A percentile compares a stretch with the other conserved stretches of the same genome.
These are phyloP conservation scores for Narthecium ossifragum DNA, from an alignment of 106 monocot species.

Conservation along the genomic window DNA sequence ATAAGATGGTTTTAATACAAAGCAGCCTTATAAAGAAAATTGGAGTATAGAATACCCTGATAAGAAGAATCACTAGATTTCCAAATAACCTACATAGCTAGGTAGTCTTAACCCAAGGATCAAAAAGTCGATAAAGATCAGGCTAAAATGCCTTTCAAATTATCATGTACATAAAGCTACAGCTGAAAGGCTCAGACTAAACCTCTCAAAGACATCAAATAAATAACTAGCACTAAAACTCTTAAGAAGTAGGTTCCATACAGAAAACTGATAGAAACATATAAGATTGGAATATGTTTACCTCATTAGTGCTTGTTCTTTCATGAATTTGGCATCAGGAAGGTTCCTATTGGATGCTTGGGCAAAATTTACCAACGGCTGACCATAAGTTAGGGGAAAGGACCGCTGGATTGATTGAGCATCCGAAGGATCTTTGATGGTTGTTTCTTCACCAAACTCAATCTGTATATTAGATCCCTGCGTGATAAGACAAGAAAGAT, in stretches of 20 bases:
- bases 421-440: conserved; percentile 30
- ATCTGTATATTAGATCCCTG: conserved; percentile 16
- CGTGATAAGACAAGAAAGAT: neutral
- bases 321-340: neutral
- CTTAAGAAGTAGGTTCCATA: no score
- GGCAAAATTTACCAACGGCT: conserved; percentile 32
- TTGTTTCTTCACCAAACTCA: conserved; percentile 29
- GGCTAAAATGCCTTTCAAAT: no score
- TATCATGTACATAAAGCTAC: no score
- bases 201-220: no score
- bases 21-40: neutral
- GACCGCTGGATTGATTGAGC: conserved; percentile 33
- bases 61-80: no score
- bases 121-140: no score
- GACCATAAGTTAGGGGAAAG: conserved; percentile 41
- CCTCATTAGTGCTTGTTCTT: conserved; percentile 29
- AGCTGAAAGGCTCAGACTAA: no score
- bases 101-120: no score
- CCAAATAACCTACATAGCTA: no score
- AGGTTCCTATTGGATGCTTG: conserved; percentile 5
- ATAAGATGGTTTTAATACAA: neutral
- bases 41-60: neutral
- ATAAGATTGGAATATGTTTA: conserved; percentile 1
- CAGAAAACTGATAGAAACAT: no score
- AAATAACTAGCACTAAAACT: no score